Percentiles rank a stretch among this genome's conserved stretches.
phyloP scores from a whole-genome alignment of 306 rosid species.

The Medicago ruthenica region DNA sequence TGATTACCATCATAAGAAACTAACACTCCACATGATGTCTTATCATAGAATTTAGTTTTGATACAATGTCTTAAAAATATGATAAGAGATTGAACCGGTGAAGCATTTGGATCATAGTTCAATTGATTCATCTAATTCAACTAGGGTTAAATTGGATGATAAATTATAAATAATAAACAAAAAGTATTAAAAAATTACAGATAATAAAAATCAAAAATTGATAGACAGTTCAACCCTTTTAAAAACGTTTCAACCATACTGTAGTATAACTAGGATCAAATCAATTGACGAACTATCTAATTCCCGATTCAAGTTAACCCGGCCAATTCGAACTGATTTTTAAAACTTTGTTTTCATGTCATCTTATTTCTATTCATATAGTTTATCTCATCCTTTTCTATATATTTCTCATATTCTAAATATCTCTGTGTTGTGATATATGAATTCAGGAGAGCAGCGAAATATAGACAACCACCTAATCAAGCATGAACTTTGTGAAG shows the following conservation, averaged over 20 bases:
- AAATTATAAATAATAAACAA: not conserved
- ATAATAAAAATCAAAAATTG: not conserved
- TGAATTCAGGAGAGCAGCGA: constrained; percentile 77
- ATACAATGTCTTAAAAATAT: not conserved
- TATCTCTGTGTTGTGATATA: constrained; percentile 27
- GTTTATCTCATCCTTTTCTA: not conserved
- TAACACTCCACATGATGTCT: constrained; percentile 19
- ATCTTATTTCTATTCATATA: constrained; percentile 24
- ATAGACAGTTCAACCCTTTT: not conserved
- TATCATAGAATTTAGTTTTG: constrained; percentile 16
- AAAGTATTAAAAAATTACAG: not conserved
- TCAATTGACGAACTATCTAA: not conserved
- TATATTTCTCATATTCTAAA: constrained; percentile 25
- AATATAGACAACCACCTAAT: constrained; percentile 70
- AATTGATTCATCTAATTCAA: not conserved
- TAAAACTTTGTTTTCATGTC: constrained; percentile 9
- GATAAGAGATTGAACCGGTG: not conserved
- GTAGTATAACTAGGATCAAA: not conserved
- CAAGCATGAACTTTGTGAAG: constrained; percentile 56
- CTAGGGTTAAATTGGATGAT: not conserved
- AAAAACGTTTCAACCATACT: not conserved
- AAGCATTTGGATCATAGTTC: not conserved
- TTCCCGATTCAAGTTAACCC: not conserved
- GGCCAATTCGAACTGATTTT: not conserved
- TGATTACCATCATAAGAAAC: constrained; percentile 31